These are phyloP conservation scores for Auricularia auricula-judae DNA, from an alignment of 768 basidiomycete genomes.

Conservation along the genomic window DNA sequence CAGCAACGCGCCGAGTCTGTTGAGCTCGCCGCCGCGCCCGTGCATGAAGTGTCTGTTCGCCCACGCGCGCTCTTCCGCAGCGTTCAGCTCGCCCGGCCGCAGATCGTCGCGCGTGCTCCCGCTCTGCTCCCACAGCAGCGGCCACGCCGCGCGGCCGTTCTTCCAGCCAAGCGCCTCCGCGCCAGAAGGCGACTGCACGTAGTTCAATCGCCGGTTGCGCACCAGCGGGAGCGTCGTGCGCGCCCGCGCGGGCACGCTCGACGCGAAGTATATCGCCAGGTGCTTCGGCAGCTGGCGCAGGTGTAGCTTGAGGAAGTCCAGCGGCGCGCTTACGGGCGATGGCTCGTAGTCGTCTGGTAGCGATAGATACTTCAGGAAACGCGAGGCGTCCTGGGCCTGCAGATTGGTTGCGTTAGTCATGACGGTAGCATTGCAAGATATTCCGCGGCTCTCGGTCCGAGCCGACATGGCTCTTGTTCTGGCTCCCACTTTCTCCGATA, in stretches of 20 bases:
- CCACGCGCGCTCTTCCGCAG: slow-evolving; percentile 61
- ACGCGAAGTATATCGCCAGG: slow-evolving; percentile 34
- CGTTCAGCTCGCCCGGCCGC: slow-evolving; percentile 34
- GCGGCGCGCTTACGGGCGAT: slow-evolving; percentile 43
- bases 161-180: slow-evolving; percentile 47
- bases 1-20: slow-evolving; percentile 36
- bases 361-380: slow-evolving; percentile 40
- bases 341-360: slow-evolving; percentile 50
- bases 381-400: not conserved
- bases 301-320: slow-evolving; percentile 53
- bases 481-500: too few relatives aligned
- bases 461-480: too few relatives aligned
- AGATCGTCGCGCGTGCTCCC: slow-evolving; percentile 18
- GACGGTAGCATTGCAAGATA: too few relatives aligned
- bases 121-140: slow-evolving; percentile 45
- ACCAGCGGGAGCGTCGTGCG: slow-evolving; percentile 53
- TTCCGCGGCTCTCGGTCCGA: too few relatives aligned
- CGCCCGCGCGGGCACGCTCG: slow-evolving; percentile 44
- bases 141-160: slow-evolving; percentile 49
- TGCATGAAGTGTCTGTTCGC: slow-evolving; percentile 48
- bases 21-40: slow-evolving; percentile 58
- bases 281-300: slow-evolving; percentile 58
- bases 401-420: too few relatives aligned
- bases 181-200: slow-evolving; percentile 30
- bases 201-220: slow-evolving; percentile 63